Percentiles rank a stretch among this genome's conserved stretches.
Evolutionary conservation across 75 land plant genomes (phyloP).

Genomic region (Cunninghamia lanceolata): DNA sequence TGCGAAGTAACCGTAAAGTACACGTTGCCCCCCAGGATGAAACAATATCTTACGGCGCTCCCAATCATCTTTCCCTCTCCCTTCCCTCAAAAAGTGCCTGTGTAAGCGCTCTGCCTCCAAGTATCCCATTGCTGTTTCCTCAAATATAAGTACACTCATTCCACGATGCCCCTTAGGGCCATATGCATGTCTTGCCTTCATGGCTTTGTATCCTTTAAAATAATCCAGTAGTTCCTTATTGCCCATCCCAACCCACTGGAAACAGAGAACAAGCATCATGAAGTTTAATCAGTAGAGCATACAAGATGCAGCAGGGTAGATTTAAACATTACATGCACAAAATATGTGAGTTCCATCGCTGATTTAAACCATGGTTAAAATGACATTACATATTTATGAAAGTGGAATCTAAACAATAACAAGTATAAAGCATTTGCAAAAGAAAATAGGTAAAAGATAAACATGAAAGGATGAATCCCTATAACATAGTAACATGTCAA

Average conservation of each 20-base stretch:
- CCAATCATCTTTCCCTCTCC: conserved; percentile 73
- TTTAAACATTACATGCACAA: background rate
- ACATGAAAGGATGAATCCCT: background rate
- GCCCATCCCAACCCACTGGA: conserved; percentile 97
- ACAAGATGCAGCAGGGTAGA: background rate
- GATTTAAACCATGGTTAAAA: background rate
- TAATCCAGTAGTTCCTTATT: conserved; percentile 86
- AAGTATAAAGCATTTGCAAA: background rate
- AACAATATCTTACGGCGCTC: conserved; percentile 30
- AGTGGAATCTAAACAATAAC: background rate
- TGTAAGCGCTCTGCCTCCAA: conserved; percentile 78
- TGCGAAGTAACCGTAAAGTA: conserved; percentile 81
- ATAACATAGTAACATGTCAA: background rate
- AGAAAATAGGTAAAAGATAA: background rate
- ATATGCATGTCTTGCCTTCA: conserved; percentile 89
- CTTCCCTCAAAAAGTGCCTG: conserved; percentile 51
- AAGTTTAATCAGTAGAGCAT: background rate
- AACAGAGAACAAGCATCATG: background rate
- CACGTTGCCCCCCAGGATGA: conserved; percentile 71
- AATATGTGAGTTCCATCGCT: background rate
- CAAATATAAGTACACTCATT: conserved; percentile 85
- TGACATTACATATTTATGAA: background rate
- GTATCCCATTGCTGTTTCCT: conserved; percentile 66
- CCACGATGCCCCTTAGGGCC: conserved; percentile 95
- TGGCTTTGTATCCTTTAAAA: conserved; percentile 64